phyloP scores from a whole-genome alignment of 2,329 filamentous ascomycete species.

The Hirsutella thompsonii region DNA sequence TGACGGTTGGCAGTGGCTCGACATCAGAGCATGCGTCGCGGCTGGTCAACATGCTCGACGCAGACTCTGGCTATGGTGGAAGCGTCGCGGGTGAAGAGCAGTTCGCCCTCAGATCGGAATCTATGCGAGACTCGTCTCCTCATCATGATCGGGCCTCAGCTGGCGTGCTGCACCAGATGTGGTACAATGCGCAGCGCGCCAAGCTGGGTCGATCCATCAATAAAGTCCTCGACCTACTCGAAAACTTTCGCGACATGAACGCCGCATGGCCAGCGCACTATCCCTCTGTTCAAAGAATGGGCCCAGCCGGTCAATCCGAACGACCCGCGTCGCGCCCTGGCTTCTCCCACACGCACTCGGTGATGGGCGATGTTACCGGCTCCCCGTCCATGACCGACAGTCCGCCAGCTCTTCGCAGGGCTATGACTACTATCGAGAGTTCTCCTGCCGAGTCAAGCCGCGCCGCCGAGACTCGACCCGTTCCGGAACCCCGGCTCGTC shows the following conservation, averaged over 20 bases:
- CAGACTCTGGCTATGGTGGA: conserved; percentile 85
- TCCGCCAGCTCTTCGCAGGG: conserved; percentile 47
- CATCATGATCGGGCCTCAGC: conserved; percentile 41
- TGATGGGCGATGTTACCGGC: conserved; percentile 32
- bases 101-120: conserved; percentile 12
- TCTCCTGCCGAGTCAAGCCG: conserved; percentile 58
- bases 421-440: conserved; percentile 55
- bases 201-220: conserved; percentile 81
- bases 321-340: conserved; percentile 45
- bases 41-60: conserved; percentile 68
- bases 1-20: conserved; percentile 77
- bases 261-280: conserved; percentile 89
- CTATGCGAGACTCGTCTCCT: conserved; percentile 31
- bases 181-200: conserved; percentile 86
- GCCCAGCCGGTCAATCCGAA: conserved; percentile 23
- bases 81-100: conserved; percentile 56
- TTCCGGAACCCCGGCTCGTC: conserved; percentile 67
- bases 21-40: conserved; percentile 71
- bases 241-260: conserved; percentile 79
- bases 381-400: conserved; percentile 23
- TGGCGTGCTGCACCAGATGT: conserved; percentile 80
- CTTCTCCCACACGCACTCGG: conserved; percentile 51
- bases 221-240: conserved; percentile 71
- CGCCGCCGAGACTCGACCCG: conserved; percentile 46
- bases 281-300: conserved; percentile 62